Conservation (phyloP, 2,329 filamentous ascomycete species). For the Penicillium griseofulvum region DNA sequence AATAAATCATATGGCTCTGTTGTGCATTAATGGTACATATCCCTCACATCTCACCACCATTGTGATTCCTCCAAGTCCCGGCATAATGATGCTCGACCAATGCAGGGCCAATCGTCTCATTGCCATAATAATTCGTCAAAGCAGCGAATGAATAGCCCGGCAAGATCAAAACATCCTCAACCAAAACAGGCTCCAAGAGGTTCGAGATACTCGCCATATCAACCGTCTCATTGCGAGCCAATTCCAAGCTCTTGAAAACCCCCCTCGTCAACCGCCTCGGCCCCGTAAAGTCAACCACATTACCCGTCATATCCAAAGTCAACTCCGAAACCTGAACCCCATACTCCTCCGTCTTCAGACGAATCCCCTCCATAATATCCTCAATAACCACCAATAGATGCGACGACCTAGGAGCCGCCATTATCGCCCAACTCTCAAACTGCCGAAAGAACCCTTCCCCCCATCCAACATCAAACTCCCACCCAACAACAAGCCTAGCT, state of each 20-base stretch:
- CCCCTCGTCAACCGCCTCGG: slow-evolving; percentile 3
- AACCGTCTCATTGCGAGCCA: background rate
- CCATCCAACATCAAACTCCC: slow-evolving; percentile 8
- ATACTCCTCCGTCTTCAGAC: background rate
- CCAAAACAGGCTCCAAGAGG: background rate
- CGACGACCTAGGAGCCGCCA: slow-evolving; percentile 1
- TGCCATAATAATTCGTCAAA: background rate
- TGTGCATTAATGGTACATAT: background rate
- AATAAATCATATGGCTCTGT: background rate
- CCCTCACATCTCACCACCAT: slow-evolving; percentile 2
- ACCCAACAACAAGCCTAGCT: slow-evolving; percentile 3
- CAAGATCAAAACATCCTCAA: slow-evolving; percentile 11
- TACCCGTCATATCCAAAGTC: background rate
- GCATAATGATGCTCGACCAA: slow-evolving; percentile 12
- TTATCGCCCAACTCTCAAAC: slow-evolving; percentile 10
- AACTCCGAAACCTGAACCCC: background rate
- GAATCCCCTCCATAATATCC: slow-evolving; percentile 7
- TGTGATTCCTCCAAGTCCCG: slow-evolving; percentile 10
- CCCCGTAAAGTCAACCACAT: slow-evolving; percentile 10
- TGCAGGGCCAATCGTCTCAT: slow-evolving; percentile 1
- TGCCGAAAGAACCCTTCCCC: slow-evolving; percentile 1
- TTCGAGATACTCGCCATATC: slow-evolving; percentile 2
- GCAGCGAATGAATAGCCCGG: slow-evolving; percentile 7
- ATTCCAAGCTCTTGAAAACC: slow-evolving; percentile 4
- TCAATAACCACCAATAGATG: slow-evolving; percentile 10